A percentile compares a stretch with the other conserved stretches of the same genome.
Evolutionary conservation across 129 eudicot species (phyloP).

Genomic region (Saposhnikovia divaricata): DNA sequence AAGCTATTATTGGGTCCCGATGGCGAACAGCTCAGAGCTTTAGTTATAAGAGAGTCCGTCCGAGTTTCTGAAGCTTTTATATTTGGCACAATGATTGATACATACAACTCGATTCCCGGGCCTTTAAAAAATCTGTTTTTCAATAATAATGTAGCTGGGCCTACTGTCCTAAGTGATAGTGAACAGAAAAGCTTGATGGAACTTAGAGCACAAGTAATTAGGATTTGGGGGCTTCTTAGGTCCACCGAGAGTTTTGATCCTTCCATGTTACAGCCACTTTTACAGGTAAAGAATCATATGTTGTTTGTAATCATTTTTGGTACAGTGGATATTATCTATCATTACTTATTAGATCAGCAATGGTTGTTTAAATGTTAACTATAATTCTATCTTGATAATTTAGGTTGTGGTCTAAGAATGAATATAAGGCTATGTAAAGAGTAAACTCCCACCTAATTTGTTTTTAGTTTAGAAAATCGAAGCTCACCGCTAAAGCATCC

Average conservation of each 20-base stretch:
- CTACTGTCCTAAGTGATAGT: constrained; percentile 29
- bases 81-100: constrained; percentile 56
- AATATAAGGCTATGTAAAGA: background rate
- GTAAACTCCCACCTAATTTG: background rate
- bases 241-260: constrained; percentile 71
- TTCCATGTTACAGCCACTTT: constrained; percentile 67
- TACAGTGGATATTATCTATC: background rate
- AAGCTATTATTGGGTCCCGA: constrained; percentile 75
- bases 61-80: constrained; percentile 72
- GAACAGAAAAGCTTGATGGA: constrained; percentile 72
- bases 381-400: background rate
- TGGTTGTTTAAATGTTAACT: background rate
- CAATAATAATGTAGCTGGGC: constrained; percentile 41
- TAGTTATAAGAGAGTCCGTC: constrained; percentile 80
- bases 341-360: background rate
- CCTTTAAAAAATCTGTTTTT: constrained; percentile 41
- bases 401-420: background rate
- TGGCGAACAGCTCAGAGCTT: constrained; percentile 73
- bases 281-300: constrained; percentile 46
- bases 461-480: background rate
- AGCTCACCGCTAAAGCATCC: background rate
- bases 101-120: constrained; percentile 60
- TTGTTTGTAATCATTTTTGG: background rate
- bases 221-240: constrained; percentile 78
- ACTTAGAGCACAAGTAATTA: constrained; percentile 77